Percentiles rank a stretch among this genome's conserved stretches.
Evolutionary conservation across 1,284 basidiomycete genomes (phyloP).

Genomic region (Tilletia indica): DNA sequence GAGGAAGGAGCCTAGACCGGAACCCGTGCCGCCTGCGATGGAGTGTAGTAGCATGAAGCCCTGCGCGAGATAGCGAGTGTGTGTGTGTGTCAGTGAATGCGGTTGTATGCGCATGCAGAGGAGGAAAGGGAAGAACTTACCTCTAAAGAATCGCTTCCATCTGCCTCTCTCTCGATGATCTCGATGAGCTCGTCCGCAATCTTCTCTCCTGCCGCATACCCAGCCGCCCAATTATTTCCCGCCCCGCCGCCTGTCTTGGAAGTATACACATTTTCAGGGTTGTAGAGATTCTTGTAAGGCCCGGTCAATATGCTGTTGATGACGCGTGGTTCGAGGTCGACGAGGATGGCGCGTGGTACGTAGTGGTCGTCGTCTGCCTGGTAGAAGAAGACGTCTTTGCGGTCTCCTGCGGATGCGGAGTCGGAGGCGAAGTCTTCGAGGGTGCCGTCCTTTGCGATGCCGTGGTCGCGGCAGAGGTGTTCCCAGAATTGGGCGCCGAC

Average conservation of each 20-base stretch:
- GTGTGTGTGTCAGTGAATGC: conserved; percentile 16
- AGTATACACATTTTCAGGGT: conserved; percentile 95
- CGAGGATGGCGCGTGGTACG: conserved; percentile 90
- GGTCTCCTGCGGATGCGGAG: conserved; percentile 61
- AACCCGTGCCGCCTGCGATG: conserved; percentile 97
- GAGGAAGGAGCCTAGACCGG: conserved; percentile 93
- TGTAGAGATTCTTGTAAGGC: conserved; percentile 90
- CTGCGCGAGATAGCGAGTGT: conserved; percentile 59
- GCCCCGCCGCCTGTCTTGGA: conserved; percentile 95
- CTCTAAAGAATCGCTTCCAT: conserved; percentile 96
- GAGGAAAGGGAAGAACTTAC: conserved; percentile 58
- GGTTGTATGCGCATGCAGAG: not conserved
- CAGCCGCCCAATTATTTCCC: conserved; percentile 98
- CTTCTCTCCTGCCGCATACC: conserved; percentile 76
- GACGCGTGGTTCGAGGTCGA: conserved; percentile 96
- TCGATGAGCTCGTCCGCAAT: conserved; percentile 98
- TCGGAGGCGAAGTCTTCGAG: conserved; percentile 52
- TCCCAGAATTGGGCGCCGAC: conserved; percentile 56
- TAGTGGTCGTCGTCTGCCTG: conserved; percentile 99
- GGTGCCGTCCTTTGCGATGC: conserved; percentile 53
- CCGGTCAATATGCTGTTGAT: conserved; percentile 87
- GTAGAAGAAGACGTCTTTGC: conserved; percentile 99
- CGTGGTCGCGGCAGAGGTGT: conserved; percentile 54
- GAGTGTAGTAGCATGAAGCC: conserved; percentile 99
- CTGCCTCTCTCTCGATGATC: conserved; percentile 97